These are phyloP conservation scores for Leccinum proximum DNA, from an alignment of 1,284 basidiomycete genomes.

Conservation along the genomic window DNA sequence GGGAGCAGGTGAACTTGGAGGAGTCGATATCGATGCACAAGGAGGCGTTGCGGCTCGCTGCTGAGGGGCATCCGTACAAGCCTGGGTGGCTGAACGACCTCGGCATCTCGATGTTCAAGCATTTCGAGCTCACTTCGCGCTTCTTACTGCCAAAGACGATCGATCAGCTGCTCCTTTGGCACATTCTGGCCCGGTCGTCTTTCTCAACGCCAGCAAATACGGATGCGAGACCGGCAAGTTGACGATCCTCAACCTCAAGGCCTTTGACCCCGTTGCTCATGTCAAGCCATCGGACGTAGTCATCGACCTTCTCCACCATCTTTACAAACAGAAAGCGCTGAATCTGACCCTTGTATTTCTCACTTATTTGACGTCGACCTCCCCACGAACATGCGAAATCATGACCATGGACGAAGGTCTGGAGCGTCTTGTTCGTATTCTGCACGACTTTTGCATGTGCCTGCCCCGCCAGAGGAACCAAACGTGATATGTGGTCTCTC, in stretches of 20 bases:
- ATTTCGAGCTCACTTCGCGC: conserved; percentile 29
- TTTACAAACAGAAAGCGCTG: background rate
- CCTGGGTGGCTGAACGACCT: background rate
- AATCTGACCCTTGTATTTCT: conserved; percentile 36
- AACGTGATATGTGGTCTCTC: conserved; percentile 70
- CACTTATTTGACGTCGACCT: conserved; percentile 96
- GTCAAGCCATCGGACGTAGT: no score
- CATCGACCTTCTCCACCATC: conserved; percentile 2
- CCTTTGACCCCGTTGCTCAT: no score
- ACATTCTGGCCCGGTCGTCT: no score
- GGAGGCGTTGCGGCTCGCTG: background rate
- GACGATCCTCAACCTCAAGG: no score
- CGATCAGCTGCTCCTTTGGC: no score
- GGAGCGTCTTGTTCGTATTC: conserved; percentile 91
- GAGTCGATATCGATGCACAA: background rate
- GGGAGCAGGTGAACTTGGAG: background rate
- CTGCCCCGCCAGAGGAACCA: conserved; percentile 74
- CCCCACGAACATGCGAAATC: conserved; percentile 96
- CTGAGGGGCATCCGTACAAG: background rate
- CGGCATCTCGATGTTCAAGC: background rate
- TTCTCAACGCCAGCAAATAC: no score
- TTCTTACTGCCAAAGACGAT: no score
- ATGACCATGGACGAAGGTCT: conserved; percentile 98
- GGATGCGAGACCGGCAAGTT: no score
- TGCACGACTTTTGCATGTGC: conserved; percentile 82